These are phyloP conservation scores for Coniophora puteana DNA, from an alignment of 1,284 basidiomycete genomes.

Conservation along the genomic window DNA sequence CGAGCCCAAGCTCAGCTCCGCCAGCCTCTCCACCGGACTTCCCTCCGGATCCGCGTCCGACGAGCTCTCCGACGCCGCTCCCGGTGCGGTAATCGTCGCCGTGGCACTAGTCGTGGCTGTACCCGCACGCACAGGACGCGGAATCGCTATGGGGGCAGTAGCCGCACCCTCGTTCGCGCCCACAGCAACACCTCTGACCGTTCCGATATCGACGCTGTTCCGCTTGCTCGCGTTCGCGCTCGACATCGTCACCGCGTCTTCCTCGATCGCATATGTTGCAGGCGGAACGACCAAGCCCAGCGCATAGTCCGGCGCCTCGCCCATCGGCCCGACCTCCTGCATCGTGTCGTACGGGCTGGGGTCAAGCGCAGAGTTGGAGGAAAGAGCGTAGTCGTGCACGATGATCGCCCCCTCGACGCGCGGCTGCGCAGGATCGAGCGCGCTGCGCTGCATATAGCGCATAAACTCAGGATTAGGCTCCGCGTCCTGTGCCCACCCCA, in stretches of 20 bases:
- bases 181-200: no score
- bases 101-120: no score
- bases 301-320: slow-evolving; percentile 31
- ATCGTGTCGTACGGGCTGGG: neutral
- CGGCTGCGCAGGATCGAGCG: slow-evolving; percentile 3
- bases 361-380: neutral
- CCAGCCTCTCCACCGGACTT: slow-evolving; percentile 1
- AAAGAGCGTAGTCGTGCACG: no score
- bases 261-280: slow-evolving; percentile 6
- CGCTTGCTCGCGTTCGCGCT: slow-evolving; percentile 8
- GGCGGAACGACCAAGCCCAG: slow-evolving; percentile 10
- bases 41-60: no score
- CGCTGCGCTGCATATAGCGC: slow-evolving; percentile 18
- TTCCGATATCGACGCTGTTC: neutral
- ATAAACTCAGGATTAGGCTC: slow-evolving; percentile 32
- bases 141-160: no score
- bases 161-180: no score
- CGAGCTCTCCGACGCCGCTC: no score
- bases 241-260: slow-evolving; percentile 7
- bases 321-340: slow-evolving; percentile 31
- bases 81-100: no score
- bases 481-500: slow-evolving; percentile 48
- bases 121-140: no score
- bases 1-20: slow-evolving; percentile 43
- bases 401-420: slow-evolving; percentile 6